Evolutionary conservation across 805 yeast genomes (phyloP), one percentile per base, ranked within the genome.

Genomic region (Teunomyces atbi): DNA sequence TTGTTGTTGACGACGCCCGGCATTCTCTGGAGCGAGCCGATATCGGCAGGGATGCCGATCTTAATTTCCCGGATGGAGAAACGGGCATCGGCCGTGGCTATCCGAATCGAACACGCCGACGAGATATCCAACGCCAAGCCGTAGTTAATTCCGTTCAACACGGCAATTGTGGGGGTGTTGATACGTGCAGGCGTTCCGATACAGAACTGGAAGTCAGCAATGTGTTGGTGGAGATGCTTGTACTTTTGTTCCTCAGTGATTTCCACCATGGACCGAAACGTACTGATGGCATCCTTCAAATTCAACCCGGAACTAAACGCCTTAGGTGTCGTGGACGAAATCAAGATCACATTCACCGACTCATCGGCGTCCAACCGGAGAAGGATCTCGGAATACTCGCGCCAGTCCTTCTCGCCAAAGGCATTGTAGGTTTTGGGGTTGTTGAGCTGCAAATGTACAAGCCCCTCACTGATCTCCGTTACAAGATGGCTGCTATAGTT

Each of bases 21-120:
- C 47, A 85, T 57, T 58, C 92, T 72, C 64, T 86, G 91, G 47
- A 86, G 68, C 1, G 87, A 75, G 4, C 95, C 95, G 57, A 86
- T 84, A 60, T 87, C 94, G 1, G 94, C 90, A 32, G 87, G 77
- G 59, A 87, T 73, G 2, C 92, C 94, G 45, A 86, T 72, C 50
- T 81, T 79, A 49, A 86, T 81, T 64, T 86, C 95, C 46, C 84
- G 78, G 46, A 87, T 77, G 35, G 85, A 74, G 52, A 84, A 72
- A 33, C 58, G 64, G 11, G 78, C 74, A 51, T 78, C 84, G 26
- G 66, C 65, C 3, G 82, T 66, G 8, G 81, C 80, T 10, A 82
- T 61, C 43, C 91, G 74, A 19, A 86, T 77, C 12, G 81, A 73
- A 23, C 77, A 73, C 0, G 86, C 78, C 11, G 83, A 65, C 6